Conservation (phyloP, 306 rosid species). For the Prunus mume region DNA sequence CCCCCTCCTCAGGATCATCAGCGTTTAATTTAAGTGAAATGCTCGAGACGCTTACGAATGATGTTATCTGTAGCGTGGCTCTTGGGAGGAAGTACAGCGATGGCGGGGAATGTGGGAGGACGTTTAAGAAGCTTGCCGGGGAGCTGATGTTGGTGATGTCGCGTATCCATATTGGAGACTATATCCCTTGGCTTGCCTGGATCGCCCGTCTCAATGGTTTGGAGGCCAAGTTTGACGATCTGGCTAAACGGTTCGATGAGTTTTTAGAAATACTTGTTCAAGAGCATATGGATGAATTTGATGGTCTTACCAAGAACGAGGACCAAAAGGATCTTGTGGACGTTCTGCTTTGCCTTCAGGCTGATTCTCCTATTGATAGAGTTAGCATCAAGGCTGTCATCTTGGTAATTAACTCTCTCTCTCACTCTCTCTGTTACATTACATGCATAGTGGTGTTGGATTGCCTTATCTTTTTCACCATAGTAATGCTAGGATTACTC, state of each 20-base stretch:
- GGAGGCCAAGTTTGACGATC: not conserved
- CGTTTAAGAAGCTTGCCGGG: not conserved
- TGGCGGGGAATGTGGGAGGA: not conserved
- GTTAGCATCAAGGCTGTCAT: not conserved
- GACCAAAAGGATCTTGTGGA: not conserved
- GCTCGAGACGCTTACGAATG: not conserved
- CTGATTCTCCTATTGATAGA: not conserved
- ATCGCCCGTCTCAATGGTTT: not conserved
- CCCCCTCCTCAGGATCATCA: not conserved
- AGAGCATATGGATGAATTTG: not conserved
- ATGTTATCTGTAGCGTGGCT: not conserved
- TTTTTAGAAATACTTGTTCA: not conserved
- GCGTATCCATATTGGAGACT: not conserved
- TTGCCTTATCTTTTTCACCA: too few species aligned
- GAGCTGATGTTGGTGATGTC: not conserved
- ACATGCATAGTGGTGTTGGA: too few species aligned
- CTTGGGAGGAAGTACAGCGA: not conserved
- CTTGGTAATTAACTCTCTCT: not conserved
- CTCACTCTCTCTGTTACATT: too few species aligned
- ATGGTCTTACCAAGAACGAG: not conserved
- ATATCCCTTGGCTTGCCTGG: not conserved
- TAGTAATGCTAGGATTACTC: too few species aligned
- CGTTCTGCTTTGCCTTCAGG: not conserved
- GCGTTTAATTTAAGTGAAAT: not conserved
- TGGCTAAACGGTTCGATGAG: not conserved